These are phyloP conservation scores for Aspergillus indologenus DNA, from an alignment of 495 filamentous ascomycete genomes.

Conservation along the genomic window DNA sequence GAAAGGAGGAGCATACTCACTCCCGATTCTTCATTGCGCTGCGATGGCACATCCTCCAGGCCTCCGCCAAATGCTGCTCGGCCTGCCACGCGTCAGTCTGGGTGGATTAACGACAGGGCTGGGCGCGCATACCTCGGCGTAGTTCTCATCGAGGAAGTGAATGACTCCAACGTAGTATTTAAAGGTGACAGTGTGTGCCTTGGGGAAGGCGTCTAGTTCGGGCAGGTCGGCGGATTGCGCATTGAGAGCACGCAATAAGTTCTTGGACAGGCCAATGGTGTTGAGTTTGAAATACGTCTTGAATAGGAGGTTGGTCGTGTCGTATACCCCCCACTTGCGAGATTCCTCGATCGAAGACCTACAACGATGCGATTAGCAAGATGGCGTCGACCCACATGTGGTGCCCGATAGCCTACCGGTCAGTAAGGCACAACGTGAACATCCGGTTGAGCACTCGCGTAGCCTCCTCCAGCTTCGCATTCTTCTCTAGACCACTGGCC, in stretches of 20 bases:
- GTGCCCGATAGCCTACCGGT: constrained; percentile 61
- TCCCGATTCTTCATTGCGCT: constrained; percentile 72
- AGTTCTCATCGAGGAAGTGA: constrained; percentile 88
- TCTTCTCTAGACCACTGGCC: constrained; percentile 64
- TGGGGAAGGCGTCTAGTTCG: constrained; percentile 67
- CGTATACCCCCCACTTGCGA: constrained; percentile 95
- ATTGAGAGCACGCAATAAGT: constrained; percentile 74
- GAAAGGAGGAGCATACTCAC: constrained; percentile 41
- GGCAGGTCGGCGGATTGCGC: constrained; percentile 78
- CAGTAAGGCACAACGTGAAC: constrained; percentile 82
- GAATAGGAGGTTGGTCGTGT: constrained; percentile 88
- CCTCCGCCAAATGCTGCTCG: constrained; percentile 73
- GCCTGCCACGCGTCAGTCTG: constrained; percentile 51
- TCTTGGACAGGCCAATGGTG: constrained; percentile 82
- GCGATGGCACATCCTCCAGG: constrained; percentile 73
- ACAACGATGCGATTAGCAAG: constrained; percentile 24
- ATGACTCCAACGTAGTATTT: constrained; percentile 93
- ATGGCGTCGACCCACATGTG: neutral
- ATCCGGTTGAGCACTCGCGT: constrained; percentile 83
- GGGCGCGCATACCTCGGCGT: constrained; percentile 56
- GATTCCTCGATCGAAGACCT: constrained; percentile 86
- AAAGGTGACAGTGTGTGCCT: constrained; percentile 90
- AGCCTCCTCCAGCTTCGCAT: constrained; percentile 82
- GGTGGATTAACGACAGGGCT: neutral
- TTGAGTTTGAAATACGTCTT: constrained; percentile 98